A percentile compares a stretch with the other conserved stretches of the same genome.
phyloP scores from a whole-genome alignment of 139 green algal species.

The Chlamydomonas eustigma region DNA sequence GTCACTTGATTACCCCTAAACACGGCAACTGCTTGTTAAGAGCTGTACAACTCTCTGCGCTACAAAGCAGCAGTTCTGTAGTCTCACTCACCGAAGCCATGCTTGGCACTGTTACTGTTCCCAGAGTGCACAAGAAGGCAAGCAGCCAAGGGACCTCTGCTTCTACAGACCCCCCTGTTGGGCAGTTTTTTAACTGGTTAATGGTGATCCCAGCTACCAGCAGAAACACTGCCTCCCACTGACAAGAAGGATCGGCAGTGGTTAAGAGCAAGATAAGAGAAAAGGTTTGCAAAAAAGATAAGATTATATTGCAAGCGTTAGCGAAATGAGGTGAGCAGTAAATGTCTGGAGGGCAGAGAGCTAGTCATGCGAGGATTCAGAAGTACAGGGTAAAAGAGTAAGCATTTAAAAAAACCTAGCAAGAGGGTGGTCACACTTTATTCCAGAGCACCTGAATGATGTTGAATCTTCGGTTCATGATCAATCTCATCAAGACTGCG shows the following conservation, averaged over 20 bases:
- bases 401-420: neutral
- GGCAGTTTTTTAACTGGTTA: constrained; percentile 78
- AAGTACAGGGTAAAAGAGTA: too few relatives aligned
- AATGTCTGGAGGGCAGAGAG: too few relatives aligned
- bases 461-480: constrained; percentile 79
- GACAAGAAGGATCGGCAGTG: constrained; percentile 13
- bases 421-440: neutral
- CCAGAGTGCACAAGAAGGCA: constrained; percentile 71
- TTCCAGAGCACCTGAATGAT: constrained; percentile 47
- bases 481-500: constrained; percentile 80
- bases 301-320: too few relatives aligned
- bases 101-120: constrained; percentile 81
- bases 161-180: constrained; percentile 10
- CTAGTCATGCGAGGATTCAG: too few relatives aligned
- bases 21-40: too few relatives aligned
- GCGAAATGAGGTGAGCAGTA: too few relatives aligned
- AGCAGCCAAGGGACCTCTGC: constrained; percentile 43
- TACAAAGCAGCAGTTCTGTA: too few relatives aligned
- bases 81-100: constrained; percentile 69
- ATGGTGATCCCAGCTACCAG: constrained; percentile 91
- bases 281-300: too few relatives aligned
- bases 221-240: constrained; percentile 94
- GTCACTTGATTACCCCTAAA: too few relatives aligned
- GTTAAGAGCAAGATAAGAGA: too few relatives aligned
- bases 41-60: too few relatives aligned